Percentiles rank a stretch among this genome's conserved stretches.
Evolutionary conservation across 2,329 filamentous ascomycete species (phyloP).

Genomic region (Cladophialophora bantiana): DNA sequence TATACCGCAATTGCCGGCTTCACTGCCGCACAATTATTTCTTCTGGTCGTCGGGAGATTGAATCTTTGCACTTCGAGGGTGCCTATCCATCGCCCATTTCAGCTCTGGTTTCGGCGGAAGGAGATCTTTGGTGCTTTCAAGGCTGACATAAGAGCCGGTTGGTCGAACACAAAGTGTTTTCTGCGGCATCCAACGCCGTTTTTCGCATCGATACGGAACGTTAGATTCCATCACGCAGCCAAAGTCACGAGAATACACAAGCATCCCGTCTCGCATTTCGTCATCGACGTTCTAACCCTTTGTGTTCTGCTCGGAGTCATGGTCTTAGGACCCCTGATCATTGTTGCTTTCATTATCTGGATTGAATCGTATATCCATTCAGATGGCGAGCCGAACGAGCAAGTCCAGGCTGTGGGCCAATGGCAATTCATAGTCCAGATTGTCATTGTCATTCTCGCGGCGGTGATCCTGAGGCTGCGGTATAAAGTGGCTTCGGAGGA

Average conservation of each 20-base stretch:
- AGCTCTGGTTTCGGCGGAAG: constrained; percentile 41
- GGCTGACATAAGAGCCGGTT: constrained; percentile 26
- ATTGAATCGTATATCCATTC: constrained; percentile 45
- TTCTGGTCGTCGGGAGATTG: constrained; percentile 36
- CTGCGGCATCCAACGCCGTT: background rate
- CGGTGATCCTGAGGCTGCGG: constrained; percentile 41
- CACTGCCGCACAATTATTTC: constrained; percentile 41
- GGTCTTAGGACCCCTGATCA: constrained; percentile 44
- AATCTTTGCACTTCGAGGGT: constrained; percentile 41
- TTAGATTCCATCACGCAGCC: background rate
- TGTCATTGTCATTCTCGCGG: constrained; percentile 43
- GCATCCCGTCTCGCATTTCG: constrained; percentile 14
- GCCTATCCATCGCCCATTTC: constrained; percentile 40
- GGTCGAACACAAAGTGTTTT: background rate
- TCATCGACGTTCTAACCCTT: constrained; percentile 15
- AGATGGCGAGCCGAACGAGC: constrained; percentile 44
- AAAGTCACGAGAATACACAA: constrained; percentile 3
- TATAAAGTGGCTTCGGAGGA: constrained; percentile 41
- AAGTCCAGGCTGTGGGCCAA: constrained; percentile 45
- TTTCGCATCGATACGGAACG: background rate
- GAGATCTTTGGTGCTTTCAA: constrained; percentile 38
- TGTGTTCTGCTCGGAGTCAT: constrained; percentile 40
- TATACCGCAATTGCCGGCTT: constrained; percentile 43
- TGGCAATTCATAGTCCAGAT: constrained; percentile 44
- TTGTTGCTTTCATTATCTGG: constrained; percentile 45